Conservation (phyloP, 2,329 filamentous ascomycete species). For the Fusarium ramigenum region DNA sequence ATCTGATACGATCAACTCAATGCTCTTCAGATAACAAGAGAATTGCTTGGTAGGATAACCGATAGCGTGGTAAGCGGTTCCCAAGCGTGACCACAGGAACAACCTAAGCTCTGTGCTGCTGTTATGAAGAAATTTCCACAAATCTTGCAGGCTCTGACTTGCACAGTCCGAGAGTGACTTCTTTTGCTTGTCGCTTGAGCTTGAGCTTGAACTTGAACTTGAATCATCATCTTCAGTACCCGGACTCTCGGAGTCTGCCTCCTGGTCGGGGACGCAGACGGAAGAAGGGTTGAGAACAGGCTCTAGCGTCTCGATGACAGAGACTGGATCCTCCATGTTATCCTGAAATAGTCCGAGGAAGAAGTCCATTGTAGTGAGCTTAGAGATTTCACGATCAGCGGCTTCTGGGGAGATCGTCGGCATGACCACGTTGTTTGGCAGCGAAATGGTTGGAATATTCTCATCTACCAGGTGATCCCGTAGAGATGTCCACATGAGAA, state of each 20-base stretch:
- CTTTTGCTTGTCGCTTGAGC: slow-evolving; percentile 23
- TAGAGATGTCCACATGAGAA: slow-evolving; percentile 67
- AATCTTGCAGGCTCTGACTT: slow-evolving; percentile 72
- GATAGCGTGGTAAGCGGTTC: slow-evolving; percentile 87
- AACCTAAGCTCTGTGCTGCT: slow-evolving; percentile 85
- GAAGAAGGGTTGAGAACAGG: slow-evolving; percentile 83
- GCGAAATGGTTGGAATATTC: slow-evolving; percentile 58
- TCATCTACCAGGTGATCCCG: slow-evolving; percentile 60
- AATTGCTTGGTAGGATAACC: slow-evolving; percentile 88
- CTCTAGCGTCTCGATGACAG: slow-evolving; percentile 90
- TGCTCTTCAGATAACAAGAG: slow-evolving; percentile 84
- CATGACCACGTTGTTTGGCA: slow-evolving; percentile 91
- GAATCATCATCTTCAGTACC: slow-evolving; percentile 34
- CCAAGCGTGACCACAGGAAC: slow-evolving; percentile 90
- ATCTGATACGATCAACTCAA: slow-evolving; percentile 80
- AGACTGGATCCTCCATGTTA: slow-evolving; percentile 80
- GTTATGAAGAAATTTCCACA: slow-evolving; percentile 84
- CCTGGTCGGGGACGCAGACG: slow-evolving; percentile 52
- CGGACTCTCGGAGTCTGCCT: slow-evolving; percentile 1
- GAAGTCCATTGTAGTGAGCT: slow-evolving; percentile 95
- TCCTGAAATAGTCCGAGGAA: slow-evolving; percentile 90
- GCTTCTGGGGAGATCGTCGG: slow-evolving; percentile 84
- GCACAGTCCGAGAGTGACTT: slow-evolving; percentile 61
- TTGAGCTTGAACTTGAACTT: slow-evolving; percentile 5
- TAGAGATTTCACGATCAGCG: slow-evolving; percentile 89